Base-by-base conservation (phyloP, 2,329 filamentous ascomycete genomes). In the Hirsutella thompsonii region DNA sequence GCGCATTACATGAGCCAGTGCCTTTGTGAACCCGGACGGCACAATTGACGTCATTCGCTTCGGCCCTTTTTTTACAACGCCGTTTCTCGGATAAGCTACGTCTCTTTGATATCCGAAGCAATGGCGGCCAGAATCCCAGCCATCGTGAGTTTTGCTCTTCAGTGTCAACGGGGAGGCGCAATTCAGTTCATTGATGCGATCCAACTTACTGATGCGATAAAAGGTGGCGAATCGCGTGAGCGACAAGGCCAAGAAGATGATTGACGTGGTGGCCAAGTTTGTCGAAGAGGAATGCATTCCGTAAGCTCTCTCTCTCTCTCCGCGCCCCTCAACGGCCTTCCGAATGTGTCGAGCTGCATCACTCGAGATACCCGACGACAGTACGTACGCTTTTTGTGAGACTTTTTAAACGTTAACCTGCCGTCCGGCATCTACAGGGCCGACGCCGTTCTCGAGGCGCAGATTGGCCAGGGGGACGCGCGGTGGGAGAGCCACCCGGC, bases 201-300 rank as follows among this genome's bases (percentile, higher is more conserved):
- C 32, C 10, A 20, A 18, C 18, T 37, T 35, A 36, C 47, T 54
- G 23, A 54, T 36, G 4, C 2, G 14, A 3, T 4, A 1, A 19
- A 23, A 74, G 70, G 68, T 66, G 42, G 55, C 60, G 42, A 55
- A 70, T 53, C 69, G 72, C 60, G 85, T 95, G 50, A 93, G 86
- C 66, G 87, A 93, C 45, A 72, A 77, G 55, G 89, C 89, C 40
- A 85, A 82, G 66, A 79, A 83, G 70, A 85, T 83, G 23, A 69
- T 95, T 50, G 89, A 95, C 56, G 59, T 87, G 49, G 85, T 98
- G 51, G 86, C 90, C 69, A 87, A 88, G 63, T 98, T 98, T 55
- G 92, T 98, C 52, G 85, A 96, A 59, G 89, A 94, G 64, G 89
- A 94, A 70, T 98, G 84, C 61, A 81, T 88, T 50, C 83, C 83